These are phyloP conservation scores for Alternaria ethzedia DNA, from an alignment of 2,329 filamentous ascomycete species.

Conservation along the genomic window DNA sequence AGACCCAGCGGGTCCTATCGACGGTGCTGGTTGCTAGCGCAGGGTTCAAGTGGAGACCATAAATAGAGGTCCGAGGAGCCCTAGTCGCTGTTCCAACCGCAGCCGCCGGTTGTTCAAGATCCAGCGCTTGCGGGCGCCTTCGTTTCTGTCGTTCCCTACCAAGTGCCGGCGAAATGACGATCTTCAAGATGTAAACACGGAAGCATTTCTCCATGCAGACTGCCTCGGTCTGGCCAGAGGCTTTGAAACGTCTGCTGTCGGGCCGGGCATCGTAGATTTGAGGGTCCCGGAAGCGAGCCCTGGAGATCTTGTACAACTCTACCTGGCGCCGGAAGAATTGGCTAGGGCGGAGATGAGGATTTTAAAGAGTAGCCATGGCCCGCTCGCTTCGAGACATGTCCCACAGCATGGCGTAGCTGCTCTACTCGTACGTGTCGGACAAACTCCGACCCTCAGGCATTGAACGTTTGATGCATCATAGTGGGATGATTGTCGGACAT, in stretches of 20 bases:
- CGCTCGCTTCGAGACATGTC: conserved; percentile 18
- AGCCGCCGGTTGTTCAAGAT: conserved; percentile 13
- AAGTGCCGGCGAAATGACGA: neutral
- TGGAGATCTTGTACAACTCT: conserved; percentile 6
- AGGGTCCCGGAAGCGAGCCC: conserved; percentile 15
- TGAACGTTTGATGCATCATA: conserved; percentile 1
- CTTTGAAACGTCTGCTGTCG: conserved; percentile 13
- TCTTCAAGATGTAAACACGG: conserved; percentile 8
- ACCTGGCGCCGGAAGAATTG: conserved; percentile 25
- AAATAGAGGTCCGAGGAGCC: conserved; percentile 7
- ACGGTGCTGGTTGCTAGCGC: conserved; percentile 9
- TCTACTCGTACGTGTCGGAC: conserved; percentile 6
- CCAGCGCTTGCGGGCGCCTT: neutral
- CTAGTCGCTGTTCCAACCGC: conserved; percentile 1
- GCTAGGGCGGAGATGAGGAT: conserved; percentile 19
- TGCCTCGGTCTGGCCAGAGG: conserved; percentile 17
- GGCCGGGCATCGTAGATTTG: conserved; percentile 8
- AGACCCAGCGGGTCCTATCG: conserved; percentile 5
- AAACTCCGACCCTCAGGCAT: conserved; percentile 7
- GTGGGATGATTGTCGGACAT: neutral
- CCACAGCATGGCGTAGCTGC: neutral
- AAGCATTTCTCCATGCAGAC: conserved; percentile 14
- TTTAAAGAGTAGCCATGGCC: conserved; percentile 14
- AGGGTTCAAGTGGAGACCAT: conserved; percentile 10
- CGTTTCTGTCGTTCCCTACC: neutral